Conservation (phyloP, 805 yeast genomes). For the Yamadazyma ubonensis region DNA sequence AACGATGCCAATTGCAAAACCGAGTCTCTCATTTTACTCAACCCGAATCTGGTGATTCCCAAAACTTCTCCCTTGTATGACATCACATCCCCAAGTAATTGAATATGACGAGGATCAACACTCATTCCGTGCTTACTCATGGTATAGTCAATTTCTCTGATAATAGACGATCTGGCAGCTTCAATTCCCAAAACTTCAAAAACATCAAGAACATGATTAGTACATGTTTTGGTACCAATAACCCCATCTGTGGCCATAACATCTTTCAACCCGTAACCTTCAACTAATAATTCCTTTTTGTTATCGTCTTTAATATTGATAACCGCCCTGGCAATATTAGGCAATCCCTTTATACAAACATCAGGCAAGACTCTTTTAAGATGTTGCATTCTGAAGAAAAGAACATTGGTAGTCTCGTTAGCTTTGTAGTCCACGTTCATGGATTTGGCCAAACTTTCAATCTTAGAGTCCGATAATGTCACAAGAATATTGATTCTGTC, state of each 20-base stretch:
- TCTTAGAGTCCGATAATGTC: slow-evolving; percentile 36
- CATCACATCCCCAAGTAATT: slow-evolving; percentile 96
- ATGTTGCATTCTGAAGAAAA: slow-evolving; percentile 87
- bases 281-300: slow-evolving; percentile 88
- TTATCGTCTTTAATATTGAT: slow-evolving; percentile 87
- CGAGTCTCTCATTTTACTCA: slow-evolving; percentile 97
- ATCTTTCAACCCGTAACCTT: slow-evolving; percentile 93
- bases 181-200: slow-evolving; percentile 91
- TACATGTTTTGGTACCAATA: slow-evolving; percentile 77
- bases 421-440: slow-evolving; percentile 32
- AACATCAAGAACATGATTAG: slow-evolving; percentile 92
- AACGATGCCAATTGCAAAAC: slow-evolving; percentile 95
- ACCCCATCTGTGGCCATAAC: slow-evolving; percentile 99
- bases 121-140: slow-evolving; percentile 99
- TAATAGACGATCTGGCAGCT: slow-evolving; percentile 92
- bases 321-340: slow-evolving; percentile 92
- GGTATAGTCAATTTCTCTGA: slow-evolving; percentile 92
- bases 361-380: slow-evolving; percentile 81
- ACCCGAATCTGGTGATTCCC: slow-evolving; percentile 97
- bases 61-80: slow-evolving; percentile 97
- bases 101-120: slow-evolving; percentile 99
- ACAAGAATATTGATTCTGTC: slow-evolving; percentile 69
- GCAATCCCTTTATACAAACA: slow-evolving; percentile 89
- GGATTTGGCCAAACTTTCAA: slow-evolving; percentile 37
- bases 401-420: slow-evolving; percentile 41